Evolutionary conservation across 192 early-diverging fungal genomes (phyloP).

Genomic region (Backusella parvicylindrica): DNA sequence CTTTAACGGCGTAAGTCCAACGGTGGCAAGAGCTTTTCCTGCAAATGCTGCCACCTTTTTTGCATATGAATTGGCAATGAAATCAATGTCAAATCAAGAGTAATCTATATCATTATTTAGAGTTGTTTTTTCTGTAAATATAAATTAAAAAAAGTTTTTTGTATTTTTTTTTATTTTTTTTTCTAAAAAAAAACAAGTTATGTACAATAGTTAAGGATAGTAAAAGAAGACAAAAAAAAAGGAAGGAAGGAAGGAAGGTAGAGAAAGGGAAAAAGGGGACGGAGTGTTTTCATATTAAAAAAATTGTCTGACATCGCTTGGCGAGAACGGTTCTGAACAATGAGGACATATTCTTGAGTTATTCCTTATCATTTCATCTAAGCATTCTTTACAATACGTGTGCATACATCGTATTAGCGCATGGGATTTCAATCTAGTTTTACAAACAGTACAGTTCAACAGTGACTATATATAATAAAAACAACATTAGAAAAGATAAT

Average conservation of each 20-base stretch:
- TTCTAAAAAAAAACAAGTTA: not conserved
- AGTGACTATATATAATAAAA: constrained; percentile 60
- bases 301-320: not conserved
- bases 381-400: constrained; percentile 89
- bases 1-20: constrained; percentile 82
- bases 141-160: too few species aligned
- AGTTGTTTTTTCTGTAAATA: not conserved
- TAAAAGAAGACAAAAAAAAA: not conserved
- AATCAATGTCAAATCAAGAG: constrained; percentile 22
- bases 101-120: not conserved
- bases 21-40: constrained; percentile 75
- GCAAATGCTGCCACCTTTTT: constrained; percentile 84
- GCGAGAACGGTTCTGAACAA: not conserved
- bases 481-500: not conserved
- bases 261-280: not conserved
- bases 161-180: not conserved
- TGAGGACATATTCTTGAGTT: not conserved
- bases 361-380: constrained; percentile 46
- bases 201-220: not conserved
- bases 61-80: constrained; percentile 61
- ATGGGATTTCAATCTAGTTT: constrained; percentile 82
- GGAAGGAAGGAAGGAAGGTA: not conserved
- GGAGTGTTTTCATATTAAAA: not conserved
- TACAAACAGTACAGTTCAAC: constrained; percentile 88
- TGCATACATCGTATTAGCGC: constrained; percentile 90